Percentiles rank a stretch among this genome's conserved stretches.
Evolutionary conservation across 2,329 filamentous ascomycete species (phyloP).

Genomic region (Calonectria ilicicola): DNA sequence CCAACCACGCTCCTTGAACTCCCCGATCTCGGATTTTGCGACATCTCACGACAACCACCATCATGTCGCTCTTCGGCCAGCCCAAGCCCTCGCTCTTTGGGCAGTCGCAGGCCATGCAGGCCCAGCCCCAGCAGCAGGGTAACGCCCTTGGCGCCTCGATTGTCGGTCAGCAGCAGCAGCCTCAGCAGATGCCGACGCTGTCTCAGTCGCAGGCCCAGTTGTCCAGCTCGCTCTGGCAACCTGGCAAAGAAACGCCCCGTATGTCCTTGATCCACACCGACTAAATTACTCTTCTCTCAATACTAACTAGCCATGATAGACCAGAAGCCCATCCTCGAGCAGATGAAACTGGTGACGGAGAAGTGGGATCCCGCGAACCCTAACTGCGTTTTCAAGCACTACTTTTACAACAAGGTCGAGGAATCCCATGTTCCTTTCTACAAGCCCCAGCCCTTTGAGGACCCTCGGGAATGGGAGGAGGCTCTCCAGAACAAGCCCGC

Average conservation of each 20-base stretch:
- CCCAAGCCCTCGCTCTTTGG: slow-evolving; percentile 54
- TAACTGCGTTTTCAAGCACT: slow-evolving; percentile 82
- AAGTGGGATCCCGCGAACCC: slow-evolving; percentile 80
- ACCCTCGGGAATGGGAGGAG: slow-evolving; percentile 85
- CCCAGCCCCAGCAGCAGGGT: slow-evolving; percentile 53
- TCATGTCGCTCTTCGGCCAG: slow-evolving; percentile 56
- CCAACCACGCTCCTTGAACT: slow-evolving; percentile 16
- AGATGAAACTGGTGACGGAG: slow-evolving; percentile 75
- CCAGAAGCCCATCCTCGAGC: slow-evolving; percentile 80
- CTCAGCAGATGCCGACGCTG: slow-evolving; percentile 56
- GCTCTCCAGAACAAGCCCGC: slow-evolving; percentile 84
- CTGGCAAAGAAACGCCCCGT: slow-evolving; percentile 63
- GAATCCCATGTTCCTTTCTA: slow-evolving; percentile 82
- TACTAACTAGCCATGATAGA: slow-evolving; percentile 43
- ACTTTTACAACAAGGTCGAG: slow-evolving; percentile 89
- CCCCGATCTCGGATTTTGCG: slow-evolving; percentile 26
- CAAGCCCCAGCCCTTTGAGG: slow-evolving; percentile 76
- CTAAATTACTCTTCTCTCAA: neutral
- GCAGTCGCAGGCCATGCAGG: slow-evolving; percentile 51
- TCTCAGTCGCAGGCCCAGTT: slow-evolving; percentile 61
- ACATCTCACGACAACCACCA: slow-evolving; percentile 21
- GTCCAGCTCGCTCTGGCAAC: slow-evolving; percentile 65
- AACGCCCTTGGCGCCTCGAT: slow-evolving; percentile 44
- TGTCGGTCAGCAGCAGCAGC: slow-evolving; percentile 53
- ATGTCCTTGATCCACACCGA: slow-evolving; percentile 36